These are phyloP conservation scores for Mycena latifolia DNA, from an alignment of 768 basidiomycete genomes.

Conservation along the genomic window DNA sequence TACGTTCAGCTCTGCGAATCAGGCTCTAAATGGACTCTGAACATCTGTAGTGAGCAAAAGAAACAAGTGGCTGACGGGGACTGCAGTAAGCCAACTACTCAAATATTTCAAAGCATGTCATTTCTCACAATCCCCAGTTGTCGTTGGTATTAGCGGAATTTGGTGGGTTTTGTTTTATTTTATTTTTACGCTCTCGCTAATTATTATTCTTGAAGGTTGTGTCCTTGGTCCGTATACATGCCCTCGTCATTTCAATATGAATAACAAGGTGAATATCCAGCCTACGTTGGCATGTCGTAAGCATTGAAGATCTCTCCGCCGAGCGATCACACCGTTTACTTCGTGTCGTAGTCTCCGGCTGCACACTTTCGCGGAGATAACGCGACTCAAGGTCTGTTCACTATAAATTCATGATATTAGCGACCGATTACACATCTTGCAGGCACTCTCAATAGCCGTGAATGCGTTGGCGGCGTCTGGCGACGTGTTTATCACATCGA, in stretches of 20 bases:
- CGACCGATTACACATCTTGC: neutral
- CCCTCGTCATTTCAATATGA: neutral
- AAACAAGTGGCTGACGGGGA: conserved; percentile 5
- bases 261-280: neutral
- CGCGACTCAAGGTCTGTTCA: neutral
- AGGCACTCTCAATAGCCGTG: neutral
- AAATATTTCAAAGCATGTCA: neutral
- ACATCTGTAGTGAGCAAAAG: conserved; percentile 1
- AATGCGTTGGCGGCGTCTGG: neutral
- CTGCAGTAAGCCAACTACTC: neutral
- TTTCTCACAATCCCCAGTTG: neutral
- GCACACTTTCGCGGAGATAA: neutral
- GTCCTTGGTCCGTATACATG: neutral
- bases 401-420: neutral
- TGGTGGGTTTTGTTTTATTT: neutral
- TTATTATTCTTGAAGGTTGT: neutral
- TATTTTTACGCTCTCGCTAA: neutral
- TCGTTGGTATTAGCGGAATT: neutral
- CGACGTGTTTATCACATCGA: neutral
- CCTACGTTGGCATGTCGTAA: conserved; percentile 2
- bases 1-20: neutral
- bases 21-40: neutral
- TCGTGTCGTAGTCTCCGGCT: neutral
- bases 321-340: no score
- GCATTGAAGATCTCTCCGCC: neutral